Conservation (phyloP, 805 yeast species). For the Candida hungchunana region DNA sequence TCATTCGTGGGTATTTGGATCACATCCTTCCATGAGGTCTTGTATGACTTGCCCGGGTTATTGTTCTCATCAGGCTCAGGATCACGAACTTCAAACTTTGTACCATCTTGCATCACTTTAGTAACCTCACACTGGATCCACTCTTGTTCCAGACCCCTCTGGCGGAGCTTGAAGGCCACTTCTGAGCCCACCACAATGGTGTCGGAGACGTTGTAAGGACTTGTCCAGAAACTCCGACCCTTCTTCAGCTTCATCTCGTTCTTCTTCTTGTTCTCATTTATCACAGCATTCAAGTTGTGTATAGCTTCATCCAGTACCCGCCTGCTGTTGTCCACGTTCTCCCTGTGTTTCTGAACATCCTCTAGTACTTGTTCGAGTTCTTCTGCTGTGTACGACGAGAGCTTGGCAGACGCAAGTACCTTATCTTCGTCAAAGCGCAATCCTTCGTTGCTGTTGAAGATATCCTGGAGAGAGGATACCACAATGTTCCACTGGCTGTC, state of each 20-base stretch:
- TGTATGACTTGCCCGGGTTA: constrained; percentile 81
- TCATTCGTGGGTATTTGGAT: constrained; percentile 60
- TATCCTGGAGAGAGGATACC: constrained; percentile 62
- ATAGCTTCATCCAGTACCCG: constrained; percentile 38
- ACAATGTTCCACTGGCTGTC: constrained; percentile 70
- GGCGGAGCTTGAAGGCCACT: constrained; percentile 79
- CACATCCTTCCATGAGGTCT: constrained; percentile 77
- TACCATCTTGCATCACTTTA: constrained; percentile 70
- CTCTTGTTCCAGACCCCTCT: constrained; percentile 70
- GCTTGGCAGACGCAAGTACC: constrained; percentile 27
- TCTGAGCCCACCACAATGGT: constrained; percentile 65
- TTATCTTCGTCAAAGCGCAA: constrained; percentile 42
- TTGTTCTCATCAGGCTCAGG: constrained; percentile 96
- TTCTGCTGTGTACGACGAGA: constrained; percentile 31
- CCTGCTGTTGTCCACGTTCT: constrained; percentile 51
- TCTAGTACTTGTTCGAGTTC: constrained; percentile 39
- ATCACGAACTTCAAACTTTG: constrained; percentile 82
- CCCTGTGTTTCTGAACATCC: constrained; percentile 46
- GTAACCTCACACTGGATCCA: constrained; percentile 96
- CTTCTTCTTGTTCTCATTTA: constrained; percentile 28
- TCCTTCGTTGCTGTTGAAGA: constrained; percentile 58
- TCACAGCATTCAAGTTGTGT: constrained; percentile 44
- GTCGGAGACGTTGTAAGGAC: constrained; percentile 56
- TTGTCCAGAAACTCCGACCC: constrained; percentile 35
- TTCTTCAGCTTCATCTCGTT: constrained; percentile 23